A percentile compares a stretch with the other conserved stretches of the same genome.
These are phyloP conservation scores for Silene latifolia DNA, from an alignment of 148 eudicot genomes.

Conservation along the genomic window DNA sequence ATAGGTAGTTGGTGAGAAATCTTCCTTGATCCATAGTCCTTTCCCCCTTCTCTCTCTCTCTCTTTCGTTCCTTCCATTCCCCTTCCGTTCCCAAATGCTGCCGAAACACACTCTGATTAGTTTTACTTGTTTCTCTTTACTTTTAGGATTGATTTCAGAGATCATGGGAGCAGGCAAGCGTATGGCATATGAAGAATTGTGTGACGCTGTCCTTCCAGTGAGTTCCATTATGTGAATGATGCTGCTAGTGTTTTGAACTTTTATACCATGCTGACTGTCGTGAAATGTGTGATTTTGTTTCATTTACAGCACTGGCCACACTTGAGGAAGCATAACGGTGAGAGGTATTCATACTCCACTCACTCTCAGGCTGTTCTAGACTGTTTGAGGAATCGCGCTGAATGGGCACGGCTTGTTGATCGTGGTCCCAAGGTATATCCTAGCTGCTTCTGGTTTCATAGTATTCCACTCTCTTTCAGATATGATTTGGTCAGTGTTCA, in stretches of 20 bases:
- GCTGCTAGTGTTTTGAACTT: conserved; percentile 6
- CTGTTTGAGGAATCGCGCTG: conserved; percentile 90
- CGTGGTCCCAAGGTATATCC: conserved; percentile 98
- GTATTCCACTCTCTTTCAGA: background rate
- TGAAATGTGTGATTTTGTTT: conserved; percentile 1
- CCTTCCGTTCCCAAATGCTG: background rate
- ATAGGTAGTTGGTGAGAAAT: background rate
- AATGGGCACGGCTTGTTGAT: conserved; percentile 93
- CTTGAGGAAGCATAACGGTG: conserved; percentile 97
- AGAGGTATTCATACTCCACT: conserved; percentile 90
- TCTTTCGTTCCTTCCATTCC: background rate
- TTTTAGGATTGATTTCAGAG: conserved; percentile 76
- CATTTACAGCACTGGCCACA: conserved; percentile 78
- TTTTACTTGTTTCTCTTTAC: conserved; percentile 1
- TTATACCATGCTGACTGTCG: background rate
- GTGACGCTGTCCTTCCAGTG: conserved; percentile 88
- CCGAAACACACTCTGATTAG: background rate
- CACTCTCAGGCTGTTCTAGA: conserved; percentile 96
- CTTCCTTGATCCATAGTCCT: background rate
- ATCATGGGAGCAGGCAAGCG: conserved; percentile 89
- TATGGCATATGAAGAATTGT: conserved; percentile 86
- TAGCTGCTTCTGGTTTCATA: background rate
- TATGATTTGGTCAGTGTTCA: background rate
- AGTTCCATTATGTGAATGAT: conserved; percentile 28
- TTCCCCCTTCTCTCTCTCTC: background rate